Percentiles rank a stretch among this genome's conserved stretches.
These are phyloP conservation scores for Yarrowia porcina DNA, from an alignment of 805 yeast species.

Conservation along the genomic window DNA sequence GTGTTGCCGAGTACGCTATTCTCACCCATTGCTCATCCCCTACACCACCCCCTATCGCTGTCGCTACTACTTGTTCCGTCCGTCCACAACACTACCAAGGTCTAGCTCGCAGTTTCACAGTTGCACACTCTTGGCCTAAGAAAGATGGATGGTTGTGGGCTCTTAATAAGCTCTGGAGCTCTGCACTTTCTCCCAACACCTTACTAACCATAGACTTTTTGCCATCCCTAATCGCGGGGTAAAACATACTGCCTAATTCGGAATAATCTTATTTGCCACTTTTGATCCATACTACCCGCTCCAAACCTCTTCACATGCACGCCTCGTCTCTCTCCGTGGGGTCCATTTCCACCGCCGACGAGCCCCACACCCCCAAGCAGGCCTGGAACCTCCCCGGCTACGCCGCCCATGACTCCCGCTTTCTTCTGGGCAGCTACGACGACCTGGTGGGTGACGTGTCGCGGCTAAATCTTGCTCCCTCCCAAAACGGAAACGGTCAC, in stretches of 20 bases:
- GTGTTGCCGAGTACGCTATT: too few relatives aligned
- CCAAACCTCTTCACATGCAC: constrained; percentile 5
- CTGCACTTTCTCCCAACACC: constrained; percentile 21
- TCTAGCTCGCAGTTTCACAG: not conserved
- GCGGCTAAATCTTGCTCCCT: constrained; percentile 11
- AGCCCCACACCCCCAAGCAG: constrained; percentile 24
- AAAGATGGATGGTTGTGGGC: not conserved
- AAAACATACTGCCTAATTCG: constrained; percentile 23
- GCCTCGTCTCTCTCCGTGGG: constrained; percentile 23
- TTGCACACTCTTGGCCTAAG: not conserved
- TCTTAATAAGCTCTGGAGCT: not conserved
- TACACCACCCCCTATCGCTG: too few relatives aligned
- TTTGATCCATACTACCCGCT: not conserved
- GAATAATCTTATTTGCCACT: constrained; percentile 21
- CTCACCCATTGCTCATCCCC: too few relatives aligned
- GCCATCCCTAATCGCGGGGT: constrained; percentile 26
- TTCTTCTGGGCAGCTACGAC: constrained; percentile 10
- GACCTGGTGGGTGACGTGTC: constrained; percentile 24
- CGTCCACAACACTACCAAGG: not conserved
- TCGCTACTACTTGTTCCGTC: too few relatives aligned
- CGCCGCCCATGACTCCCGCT: constrained; percentile 20
- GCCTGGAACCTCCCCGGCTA: constrained; percentile 24
- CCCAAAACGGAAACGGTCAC: not conserved
- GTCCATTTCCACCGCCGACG: constrained; percentile 20
- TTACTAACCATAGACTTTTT: constrained; percentile 22